A percentile compares a stretch with the other conserved stretches of the same genome.
These are phyloP conservation scores for Schizochytrium sp. DNA, from an alignment of 108 stramenopile genomes.

Conservation along the genomic window DNA sequence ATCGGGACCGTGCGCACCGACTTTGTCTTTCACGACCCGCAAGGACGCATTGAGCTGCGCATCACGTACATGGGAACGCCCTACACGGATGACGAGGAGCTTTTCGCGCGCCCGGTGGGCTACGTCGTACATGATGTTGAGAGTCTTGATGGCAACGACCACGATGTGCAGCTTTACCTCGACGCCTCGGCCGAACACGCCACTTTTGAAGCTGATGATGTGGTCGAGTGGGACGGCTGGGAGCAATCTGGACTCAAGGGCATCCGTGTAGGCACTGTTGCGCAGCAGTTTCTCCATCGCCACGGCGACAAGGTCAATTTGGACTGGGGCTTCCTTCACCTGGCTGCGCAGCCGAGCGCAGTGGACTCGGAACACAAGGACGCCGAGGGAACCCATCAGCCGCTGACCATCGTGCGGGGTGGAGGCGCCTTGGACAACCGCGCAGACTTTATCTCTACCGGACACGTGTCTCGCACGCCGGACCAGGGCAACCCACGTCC, in stretches of 20 bases:
- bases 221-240: background rate
- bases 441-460: background rate
- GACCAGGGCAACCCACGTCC: background rate
- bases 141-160: background rate
- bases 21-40: background rate
- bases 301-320: background rate
- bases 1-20: background rate
- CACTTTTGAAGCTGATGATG: background rate
- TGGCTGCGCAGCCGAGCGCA: background rate
- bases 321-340: background rate
- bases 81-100: background rate
- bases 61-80: background rate
- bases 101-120: background rate
- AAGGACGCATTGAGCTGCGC: background rate
- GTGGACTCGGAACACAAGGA: background rate
- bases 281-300: background rate
- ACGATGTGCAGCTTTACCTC: constrained; percentile 21
- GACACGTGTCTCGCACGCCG: background rate
- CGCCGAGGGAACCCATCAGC: background rate
- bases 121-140: background rate
- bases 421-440: background rate
- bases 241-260: background rate
- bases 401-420: background rate
- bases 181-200: background rate
- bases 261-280: background rate